Base-by-base conservation (phyloP, 2,329 filamentous ascomycete genomes). In the Colletotrichum endophyticum region DNA sequence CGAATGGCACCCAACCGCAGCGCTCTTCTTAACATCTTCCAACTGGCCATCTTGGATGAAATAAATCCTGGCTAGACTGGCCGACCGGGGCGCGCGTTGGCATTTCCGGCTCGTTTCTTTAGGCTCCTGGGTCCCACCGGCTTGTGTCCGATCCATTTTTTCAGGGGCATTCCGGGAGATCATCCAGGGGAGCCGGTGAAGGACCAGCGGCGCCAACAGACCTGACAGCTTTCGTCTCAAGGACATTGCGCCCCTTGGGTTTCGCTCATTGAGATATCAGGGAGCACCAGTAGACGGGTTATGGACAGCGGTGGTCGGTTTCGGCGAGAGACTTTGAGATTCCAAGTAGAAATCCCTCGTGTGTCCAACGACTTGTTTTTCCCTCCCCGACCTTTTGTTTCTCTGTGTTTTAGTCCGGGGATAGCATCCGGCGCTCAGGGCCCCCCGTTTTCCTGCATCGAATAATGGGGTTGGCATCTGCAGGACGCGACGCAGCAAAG, bases 91-190 rank as follows among this genome's bases (percentile, higher is more conserved):
- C 57, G 36, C 67, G 62, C 49, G 74, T 57, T 69, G 74, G 28
- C 62, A 57, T 71, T 73, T 75, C 76, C 66, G 74, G 66, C 59
- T 77, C 66, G 66, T 77, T 68, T 76, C 66, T 77, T 78, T 73
- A 72, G 70, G 64, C 74, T 77, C 66, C 70, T 74, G 64, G 66
- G 70, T 61, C 66, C 74, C 74, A 74, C 74, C 59, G 70, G 64
- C 70, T 73, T 74, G 62, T 73, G 57, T 77, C 62, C 76, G 76
- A 77, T 77, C 76, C 70, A 73, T 27, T 61, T 68, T 71, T 66
- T 70, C 70, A 74, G 76, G 76, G 76, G 73, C 22, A 22, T 64
- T 74, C 63, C 76, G 76, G 76, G 74, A 78, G 76, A 78, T 77
- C 76, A 77, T 71, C 76, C 66, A 74, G 70, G 76, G 74, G 69